Base-by-base conservation (phyloP, 192 early-diverging fungal genomes). In the Coemansia sp. region DNA sequence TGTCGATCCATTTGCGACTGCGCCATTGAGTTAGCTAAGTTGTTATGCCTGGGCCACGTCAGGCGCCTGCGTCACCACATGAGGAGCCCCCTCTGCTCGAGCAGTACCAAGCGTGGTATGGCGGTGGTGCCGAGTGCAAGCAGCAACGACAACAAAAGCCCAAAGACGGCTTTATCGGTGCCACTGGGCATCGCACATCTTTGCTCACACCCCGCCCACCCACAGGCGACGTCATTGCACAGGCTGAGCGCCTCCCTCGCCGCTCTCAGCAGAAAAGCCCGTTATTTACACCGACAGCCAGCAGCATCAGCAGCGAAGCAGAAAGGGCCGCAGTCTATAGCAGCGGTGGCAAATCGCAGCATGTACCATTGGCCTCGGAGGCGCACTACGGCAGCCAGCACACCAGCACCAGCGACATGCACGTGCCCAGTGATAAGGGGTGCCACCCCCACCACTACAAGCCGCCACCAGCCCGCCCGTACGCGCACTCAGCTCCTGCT, bases 361-460 rank as follows among this genome's bases (percentile, higher is more conserved):
- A 7, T 35, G 28, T n/a, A n/a, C 64, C 38, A 39, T 57, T 33
- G 8, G 34, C 31, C 14, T 18, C 55, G 20, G 55, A 20, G 55
- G 16, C 55, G 55, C 55, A 18, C 34, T 57, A 57, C 33, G 20
- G 28, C 34, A 8, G 23, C 39, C 59, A 61, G 36, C 23, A 38
- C 59, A 12, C 38, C 39, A 61, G 13, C 34, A 31, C 59, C 10
- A 42, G 39, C 38, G 36, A 38, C 28, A 43, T 61, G 61, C 61
- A 43, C 45, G 43, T 62, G 61, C 41, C 31, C 42, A 47, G 26
- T 34, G 61, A 20, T 11, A 62, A 62, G 6, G 43, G 43, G 43
- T 43, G 61, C 61, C 61, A 35, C 35, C n/a, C 56, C 31, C 61
- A 20, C 41, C 61, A 62, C 38, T 62, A 62, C 61, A 47, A 42